These are phyloP conservation scores for Penicillium sp. DNA, from an alignment of 2,329 filamentous ascomycete species.

Conservation along the genomic window DNA sequence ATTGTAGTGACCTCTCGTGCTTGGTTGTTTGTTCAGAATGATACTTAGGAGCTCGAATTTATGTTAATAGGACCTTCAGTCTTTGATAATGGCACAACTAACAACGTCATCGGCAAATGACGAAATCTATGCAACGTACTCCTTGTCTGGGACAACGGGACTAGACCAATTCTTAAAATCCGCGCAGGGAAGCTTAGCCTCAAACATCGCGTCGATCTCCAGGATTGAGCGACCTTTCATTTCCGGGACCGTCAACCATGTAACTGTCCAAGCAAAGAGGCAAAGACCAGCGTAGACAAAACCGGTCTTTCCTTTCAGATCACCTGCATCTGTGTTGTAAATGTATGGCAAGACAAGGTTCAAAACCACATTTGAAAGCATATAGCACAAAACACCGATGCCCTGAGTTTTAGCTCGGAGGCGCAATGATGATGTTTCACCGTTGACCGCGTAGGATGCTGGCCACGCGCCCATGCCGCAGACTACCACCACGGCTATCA, in stretches of 20 bases:
- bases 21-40: no score
- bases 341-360: conserved; percentile 52
- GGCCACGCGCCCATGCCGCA: conserved; percentile 37
- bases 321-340: conserved; percentile 49
- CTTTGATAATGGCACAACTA: no score
- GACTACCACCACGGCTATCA: conserved; percentile 48
- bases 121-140: background rate
- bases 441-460: conserved; percentile 36
- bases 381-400: conserved; percentile 43
- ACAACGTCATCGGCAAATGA: background rate
- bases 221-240: conserved; percentile 50
- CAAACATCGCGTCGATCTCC: conserved; percentile 49
- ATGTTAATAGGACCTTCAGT: no score
- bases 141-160: background rate
- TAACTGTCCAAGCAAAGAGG: conserved; percentile 29
- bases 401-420: conserved; percentile 41
- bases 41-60: no score
- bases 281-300: conserved; percentile 43
- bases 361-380: conserved; percentile 44
- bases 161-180: conserved; percentile 26
- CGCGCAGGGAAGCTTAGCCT: conserved; percentile 19
- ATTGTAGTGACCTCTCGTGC: no score
- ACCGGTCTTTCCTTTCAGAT: conserved; percentile 43
- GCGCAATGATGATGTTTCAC: conserved; percentile 35
- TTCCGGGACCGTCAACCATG: conserved; percentile 53